phyloP scores from a whole-genome alignment of 371 early-diverging fungal species.

The Circinella umbellata region DNA sequence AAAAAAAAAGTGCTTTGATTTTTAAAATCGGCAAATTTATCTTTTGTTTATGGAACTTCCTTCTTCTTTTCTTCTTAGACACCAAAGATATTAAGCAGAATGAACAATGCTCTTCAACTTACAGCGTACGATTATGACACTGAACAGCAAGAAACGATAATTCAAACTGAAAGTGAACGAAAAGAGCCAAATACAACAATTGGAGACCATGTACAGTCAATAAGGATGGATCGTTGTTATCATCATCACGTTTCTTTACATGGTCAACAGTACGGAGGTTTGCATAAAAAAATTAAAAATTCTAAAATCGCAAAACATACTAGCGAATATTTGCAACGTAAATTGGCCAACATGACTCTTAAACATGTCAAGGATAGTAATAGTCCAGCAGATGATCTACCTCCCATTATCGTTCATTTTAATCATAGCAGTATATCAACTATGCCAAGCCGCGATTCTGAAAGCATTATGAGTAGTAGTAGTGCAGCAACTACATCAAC shows the following conservation, averaged over 20 bases:
- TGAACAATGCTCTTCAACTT: no score
- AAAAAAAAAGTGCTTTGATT: neutral
- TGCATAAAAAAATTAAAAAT: conserved; percentile 1
- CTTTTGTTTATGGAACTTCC: no score
- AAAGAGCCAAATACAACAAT: no score
- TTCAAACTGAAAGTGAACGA: no score
- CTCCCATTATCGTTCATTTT: conserved; percentile 1
- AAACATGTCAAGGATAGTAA: conserved; percentile 1
- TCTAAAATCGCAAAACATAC: conserved; percentile 8
- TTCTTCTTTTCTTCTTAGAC: no score
- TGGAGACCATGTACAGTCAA: no score
- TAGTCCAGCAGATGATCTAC: conserved; percentile 1
- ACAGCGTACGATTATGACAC: no score
- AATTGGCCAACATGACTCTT: neutral
- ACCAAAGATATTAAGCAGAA: no score
- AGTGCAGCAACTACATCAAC: conserved; percentile 4
- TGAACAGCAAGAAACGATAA: no score
- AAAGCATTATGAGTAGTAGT: conserved; percentile 1
- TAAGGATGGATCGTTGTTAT: neutral
- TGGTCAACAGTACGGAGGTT: neutral
- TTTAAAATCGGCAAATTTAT: neutral
- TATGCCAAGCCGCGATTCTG: neutral
- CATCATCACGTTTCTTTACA: neutral
- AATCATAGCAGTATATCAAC: neutral
- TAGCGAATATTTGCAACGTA: conserved; percentile 1